Base-by-base conservation (phyloP, 805 yeast genomes). In the Isabelozyma pseudorhagii region DNA sequence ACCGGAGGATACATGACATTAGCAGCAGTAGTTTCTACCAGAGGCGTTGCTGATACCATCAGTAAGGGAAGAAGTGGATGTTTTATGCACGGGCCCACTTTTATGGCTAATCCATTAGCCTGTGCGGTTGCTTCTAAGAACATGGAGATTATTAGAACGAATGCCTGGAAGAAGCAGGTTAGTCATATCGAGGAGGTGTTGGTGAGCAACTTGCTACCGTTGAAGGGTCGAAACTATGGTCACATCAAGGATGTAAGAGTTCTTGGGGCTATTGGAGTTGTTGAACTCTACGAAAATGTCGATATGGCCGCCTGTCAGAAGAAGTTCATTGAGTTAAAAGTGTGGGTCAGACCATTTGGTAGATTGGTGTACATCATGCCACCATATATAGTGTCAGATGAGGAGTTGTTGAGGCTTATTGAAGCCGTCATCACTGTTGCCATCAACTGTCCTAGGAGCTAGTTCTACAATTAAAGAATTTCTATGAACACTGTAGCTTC, bases 1-100 rank as follows among this genome's bases (percentile, higher is more conserved):
- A 78, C 79, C 29, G 70, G 78, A 27, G 83, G 83, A 5, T 54
- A 50, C 38, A 78, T 73, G 18, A 74, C 83, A 17, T 66, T 79
- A 46, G 78, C 81, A 17, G 82, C 78, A 57, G 64, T 75, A n/a
- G 54, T 77, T 40, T 50, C 77, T 45, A 41, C 31, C 13, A 9
- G 31, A 9, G 67, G 69, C 55, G 69, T 77, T 47, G 68, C 64
- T 48, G 60, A 67, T 25, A 55, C 61, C 11, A 45, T 55, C 9
- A 25, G 38, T 11, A 13, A 17, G 13, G 60, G 58, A 38, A 47
- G 56, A 15, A 53, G 58, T 45, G 56, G 60, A 52, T 47, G 54
- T 40, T 54, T 62, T 40, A 61, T 61, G 66, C 46, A 47, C 38
- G 50, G 50, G n/a, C 50, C 42, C 13, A 47, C 50, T 21, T 47